phyloP scores from a whole-genome alignment of 495 filamentous ascomycete genomes.

The Lasiosphaeria miniovina region DNA sequence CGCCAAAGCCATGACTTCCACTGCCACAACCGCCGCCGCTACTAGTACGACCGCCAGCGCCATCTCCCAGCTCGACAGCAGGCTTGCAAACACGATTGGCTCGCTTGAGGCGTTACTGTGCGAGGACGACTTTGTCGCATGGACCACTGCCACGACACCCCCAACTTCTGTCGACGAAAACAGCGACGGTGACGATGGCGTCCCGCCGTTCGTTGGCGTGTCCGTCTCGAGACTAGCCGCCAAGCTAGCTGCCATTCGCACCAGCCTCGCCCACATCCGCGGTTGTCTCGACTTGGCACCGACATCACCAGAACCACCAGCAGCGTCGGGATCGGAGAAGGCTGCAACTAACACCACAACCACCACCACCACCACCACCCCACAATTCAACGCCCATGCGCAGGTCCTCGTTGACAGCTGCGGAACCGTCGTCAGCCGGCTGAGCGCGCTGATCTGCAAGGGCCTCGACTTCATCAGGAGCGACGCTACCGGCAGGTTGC shows the following conservation, averaged over 20 bases:
- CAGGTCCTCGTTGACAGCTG: not conserved
- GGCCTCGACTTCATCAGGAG: not conserved
- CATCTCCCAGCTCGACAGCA: conserved; percentile 1
- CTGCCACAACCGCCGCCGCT: too few species aligned
- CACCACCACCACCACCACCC: not conserved
- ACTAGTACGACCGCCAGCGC: not conserved
- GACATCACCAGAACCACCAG: not conserved
- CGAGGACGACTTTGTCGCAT: not conserved
- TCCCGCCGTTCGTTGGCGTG: not conserved
- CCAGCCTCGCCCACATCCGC: not conserved
- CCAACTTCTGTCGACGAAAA: not conserved
- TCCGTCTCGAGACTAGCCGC: conserved; percentile 2
- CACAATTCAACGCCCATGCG: not conserved
- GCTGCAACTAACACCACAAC: not conserved
- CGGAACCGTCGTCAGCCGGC: not conserved
- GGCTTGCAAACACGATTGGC: not conserved
- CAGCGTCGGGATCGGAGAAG: not conserved
- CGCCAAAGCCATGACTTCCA: too few species aligned
- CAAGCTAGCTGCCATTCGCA: not conserved
- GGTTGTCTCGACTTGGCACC: not conserved
- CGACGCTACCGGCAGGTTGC: not conserved
- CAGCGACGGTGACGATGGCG: not conserved
- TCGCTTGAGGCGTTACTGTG: conserved; percentile 5
- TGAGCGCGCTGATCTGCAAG: conserved; percentile 1
- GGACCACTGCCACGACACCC: not conserved